Base-by-base conservation (phyloP, 371 early-diverging fungal genomes). In the Blakeslea trispora region DNA sequence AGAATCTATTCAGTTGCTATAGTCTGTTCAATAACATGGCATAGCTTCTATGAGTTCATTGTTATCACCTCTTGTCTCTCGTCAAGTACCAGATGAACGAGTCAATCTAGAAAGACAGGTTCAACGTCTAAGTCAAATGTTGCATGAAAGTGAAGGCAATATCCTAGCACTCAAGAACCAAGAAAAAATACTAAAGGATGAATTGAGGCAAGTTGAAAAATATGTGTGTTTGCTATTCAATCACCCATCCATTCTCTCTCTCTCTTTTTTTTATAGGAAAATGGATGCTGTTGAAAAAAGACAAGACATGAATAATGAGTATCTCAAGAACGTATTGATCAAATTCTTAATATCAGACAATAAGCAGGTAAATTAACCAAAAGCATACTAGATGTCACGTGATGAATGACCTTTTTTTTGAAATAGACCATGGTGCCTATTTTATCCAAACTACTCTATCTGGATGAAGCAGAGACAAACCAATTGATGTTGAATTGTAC, bases 261-360 rank as follows among this genome's bases (percentile, higher is more conserved):
- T 19, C 23, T 41, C 19, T 19, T 28, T 24, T 17, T 35, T 40
- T 3, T 17, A 32, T 49, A 77, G 87, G 46, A 84, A 81, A 63
- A 54, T 84, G 52, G 85, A 86, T 63, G 69, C 79, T 0, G 66
- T 80, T 18, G 86, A 86, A 46, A 78, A 79, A 46, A 74, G 85
- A n/a, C 84, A 84, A 50, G 79, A 83, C 53, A 60, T 86, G 56
- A 86, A 71, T 55, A 74, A 76, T 11, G 86, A 86, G 53, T 86
- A 86, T 46, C 66, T 86, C 41, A 86, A 86, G 52, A 86, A 86
- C 55, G 84, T 86, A 37, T 62, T 84, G 8, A 70, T 86, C 41
- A 84, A 84, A 50, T 86, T 81, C 49, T 68, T 84, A 18, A 68
- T 75, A 51, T 68, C 82, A 11, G 68, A 77, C 17, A 82, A 84